These are phyloP conservation scores for Geosiphon pyriformis DNA, from an alignment of 192 early-diverging fungal genomes.

Conservation along the genomic window DNA sequence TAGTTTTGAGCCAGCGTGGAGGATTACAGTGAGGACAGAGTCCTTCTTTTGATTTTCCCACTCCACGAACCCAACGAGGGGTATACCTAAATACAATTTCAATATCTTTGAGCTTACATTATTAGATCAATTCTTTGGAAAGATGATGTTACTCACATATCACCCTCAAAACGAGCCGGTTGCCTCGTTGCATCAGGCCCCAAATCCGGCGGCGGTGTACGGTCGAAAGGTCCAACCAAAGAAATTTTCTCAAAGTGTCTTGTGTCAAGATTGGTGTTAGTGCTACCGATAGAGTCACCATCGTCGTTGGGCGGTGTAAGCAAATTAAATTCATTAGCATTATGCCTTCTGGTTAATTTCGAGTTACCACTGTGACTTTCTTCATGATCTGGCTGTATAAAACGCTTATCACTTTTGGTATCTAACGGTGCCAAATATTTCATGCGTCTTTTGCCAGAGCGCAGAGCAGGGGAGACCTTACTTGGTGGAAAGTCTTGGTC, in stretches of 20 bases:
- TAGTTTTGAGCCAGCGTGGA: constrained; percentile 22
- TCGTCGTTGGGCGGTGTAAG: neutral
- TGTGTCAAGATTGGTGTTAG: neutral
- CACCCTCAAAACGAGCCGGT: constrained; percentile 16
- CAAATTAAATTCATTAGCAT: neutral
- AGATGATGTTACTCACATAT: constrained; percentile 14
- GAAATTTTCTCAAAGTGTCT: too few species aligned
- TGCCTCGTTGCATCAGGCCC: constrained; percentile 17
- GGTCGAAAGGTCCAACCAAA: neutral
- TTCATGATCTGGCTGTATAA: neutral
- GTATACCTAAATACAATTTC: constrained; percentile 15
- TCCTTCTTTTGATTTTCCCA: constrained; percentile 24
- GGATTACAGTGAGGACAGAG: constrained; percentile 25
- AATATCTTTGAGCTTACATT: neutral
- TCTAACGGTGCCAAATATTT: neutral
- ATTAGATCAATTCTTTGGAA: neutral
- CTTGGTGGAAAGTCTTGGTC: neutral
- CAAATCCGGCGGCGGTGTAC: constrained; percentile 6
- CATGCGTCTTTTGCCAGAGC: neutral
- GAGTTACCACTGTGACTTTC: neutral
- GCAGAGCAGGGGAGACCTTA: neutral
- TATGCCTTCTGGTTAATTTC: neutral
- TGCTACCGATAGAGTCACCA: neutral
- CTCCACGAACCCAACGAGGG: constrained; percentile 24
- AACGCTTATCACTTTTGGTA: neutral